phyloP scores from a whole-genome alignment of 2,329 filamentous ascomycete species.

The Septoria petroselini region DNA sequence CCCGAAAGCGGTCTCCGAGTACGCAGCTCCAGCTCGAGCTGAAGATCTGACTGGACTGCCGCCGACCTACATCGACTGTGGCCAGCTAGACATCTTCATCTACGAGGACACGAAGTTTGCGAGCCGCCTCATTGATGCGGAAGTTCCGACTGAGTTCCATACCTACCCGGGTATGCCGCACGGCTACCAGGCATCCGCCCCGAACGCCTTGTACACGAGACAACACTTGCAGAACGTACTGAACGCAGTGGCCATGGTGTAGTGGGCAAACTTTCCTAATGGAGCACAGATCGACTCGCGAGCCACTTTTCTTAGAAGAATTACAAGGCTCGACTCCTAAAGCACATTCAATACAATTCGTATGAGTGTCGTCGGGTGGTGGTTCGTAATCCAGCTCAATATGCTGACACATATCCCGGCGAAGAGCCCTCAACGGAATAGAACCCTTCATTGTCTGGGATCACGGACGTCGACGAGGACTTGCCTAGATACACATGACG shows the following conservation, averaged over 20 bases:
- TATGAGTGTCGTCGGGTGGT: too few species aligned
- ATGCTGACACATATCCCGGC: too few species aligned
- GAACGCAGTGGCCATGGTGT: slow-evolving; percentile 11
- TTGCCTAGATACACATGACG: too few species aligned
- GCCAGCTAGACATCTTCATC: slow-evolving; percentile 45
- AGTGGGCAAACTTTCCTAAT: background rate
- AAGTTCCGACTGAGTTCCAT: slow-evolving; percentile 45
- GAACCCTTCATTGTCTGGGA: too few species aligned
- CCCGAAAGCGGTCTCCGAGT: slow-evolving; percentile 21
- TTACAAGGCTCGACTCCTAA: too few species aligned
- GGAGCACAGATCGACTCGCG: too few species aligned
- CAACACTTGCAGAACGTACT: slow-evolving; percentile 17
- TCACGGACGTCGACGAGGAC: too few species aligned
- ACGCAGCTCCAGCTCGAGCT: slow-evolving; percentile 28
- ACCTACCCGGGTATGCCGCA: slow-evolving; percentile 47
- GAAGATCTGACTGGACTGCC: slow-evolving; percentile 39
- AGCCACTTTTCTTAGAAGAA: too few species aligned
- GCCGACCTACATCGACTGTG: slow-evolving; percentile 46
- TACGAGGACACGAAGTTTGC: slow-evolving; percentile 45
- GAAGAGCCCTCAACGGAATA: too few species aligned
- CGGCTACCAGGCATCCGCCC: slow-evolving; percentile 37
- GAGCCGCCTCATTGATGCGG: slow-evolving; percentile 40
- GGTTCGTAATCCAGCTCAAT: too few species aligned
- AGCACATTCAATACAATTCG: too few species aligned
- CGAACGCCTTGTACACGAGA: slow-evolving; percentile 21